Conservation (phyloP, 805 yeast genomes). For the Pichia heedii region DNA sequence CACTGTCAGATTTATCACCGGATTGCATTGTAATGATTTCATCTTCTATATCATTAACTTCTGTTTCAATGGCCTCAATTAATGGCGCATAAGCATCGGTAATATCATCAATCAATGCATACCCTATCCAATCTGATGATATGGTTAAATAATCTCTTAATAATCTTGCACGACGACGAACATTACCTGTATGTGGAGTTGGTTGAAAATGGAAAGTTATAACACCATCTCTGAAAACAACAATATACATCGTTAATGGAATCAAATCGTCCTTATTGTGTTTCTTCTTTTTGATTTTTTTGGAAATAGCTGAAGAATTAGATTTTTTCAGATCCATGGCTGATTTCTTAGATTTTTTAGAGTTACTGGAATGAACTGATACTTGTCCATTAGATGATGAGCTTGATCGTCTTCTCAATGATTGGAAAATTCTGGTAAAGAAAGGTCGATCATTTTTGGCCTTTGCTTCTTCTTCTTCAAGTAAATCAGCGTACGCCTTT, state of each 20-base stretch:
- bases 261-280: conserved; percentile 49
- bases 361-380: conserved; percentile 1
- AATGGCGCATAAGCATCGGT: conserved; percentile 97
- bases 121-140: conserved; percentile 93
- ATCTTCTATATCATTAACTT: conserved; percentile 91
- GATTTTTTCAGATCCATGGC: conserved; percentile 1
- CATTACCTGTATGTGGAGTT: conserved; percentile 94
- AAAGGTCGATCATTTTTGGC: conserved; percentile 11
- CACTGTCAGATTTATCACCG: conserved; percentile 39
- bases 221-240: conserved; percentile 86
- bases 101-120: conserved; percentile 92
- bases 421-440: conserved; percentile 10
- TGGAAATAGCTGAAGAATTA: conserved; percentile 16
- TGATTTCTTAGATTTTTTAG: conserved; percentile 6
- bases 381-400: not conserved
- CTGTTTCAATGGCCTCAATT: conserved; percentile 89
- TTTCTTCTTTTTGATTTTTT: conserved; percentile 11
- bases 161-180: conserved; percentile 83
- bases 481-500: conserved; percentile 13
- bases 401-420: not conserved
- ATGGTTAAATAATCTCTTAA: conserved; percentile 83
- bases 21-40: conserved; percentile 83
- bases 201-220: conserved; percentile 90
- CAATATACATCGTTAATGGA: conserved; percentile 86
- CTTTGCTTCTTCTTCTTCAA: conserved; percentile 14